These are phyloP conservation scores for Usnea hakonensis DNA, from an alignment of 495 filamentous ascomycete genomes.

Conservation along the genomic window DNA sequence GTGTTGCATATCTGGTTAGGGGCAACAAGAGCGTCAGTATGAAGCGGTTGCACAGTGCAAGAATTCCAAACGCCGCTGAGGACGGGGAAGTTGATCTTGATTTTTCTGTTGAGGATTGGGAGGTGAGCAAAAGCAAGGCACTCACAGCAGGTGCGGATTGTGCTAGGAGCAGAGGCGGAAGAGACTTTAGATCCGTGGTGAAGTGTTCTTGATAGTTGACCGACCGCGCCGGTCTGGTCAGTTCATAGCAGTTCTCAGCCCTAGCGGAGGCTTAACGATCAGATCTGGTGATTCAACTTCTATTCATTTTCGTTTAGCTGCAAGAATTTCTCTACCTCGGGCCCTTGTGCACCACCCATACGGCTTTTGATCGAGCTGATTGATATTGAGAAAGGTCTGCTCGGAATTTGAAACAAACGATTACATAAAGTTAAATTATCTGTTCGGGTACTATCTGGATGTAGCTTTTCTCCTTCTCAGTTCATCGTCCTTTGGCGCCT, in stretches of 20 bases:
- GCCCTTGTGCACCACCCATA: not conserved
- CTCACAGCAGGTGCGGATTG: not conserved
- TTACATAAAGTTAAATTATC: not conserved
- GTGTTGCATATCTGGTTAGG: constrained; percentile 32
- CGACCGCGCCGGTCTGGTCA: not conserved
- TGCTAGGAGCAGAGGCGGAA: not conserved
- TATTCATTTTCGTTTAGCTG: no score
- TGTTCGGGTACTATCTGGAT: not conserved
- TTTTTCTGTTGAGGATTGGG: not conserved
- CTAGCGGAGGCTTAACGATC: not conserved
- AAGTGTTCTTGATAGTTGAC: not conserved
- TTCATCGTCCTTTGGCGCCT: not conserved
- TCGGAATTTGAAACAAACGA: not conserved
- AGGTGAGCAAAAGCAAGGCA: not conserved
- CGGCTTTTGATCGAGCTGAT: not conserved
- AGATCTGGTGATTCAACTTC: not conserved
- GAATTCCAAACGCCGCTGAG: not conserved
- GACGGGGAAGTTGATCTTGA: not conserved
- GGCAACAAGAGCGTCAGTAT: constrained; percentile 21
- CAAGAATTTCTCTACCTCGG: not conserved
- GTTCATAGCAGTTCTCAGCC: not conserved
- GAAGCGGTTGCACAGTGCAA: constrained; percentile 4
- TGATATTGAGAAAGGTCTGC: not conserved
- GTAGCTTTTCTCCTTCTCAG: constrained; percentile 5
- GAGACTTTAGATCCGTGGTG: not conserved